Base-by-base conservation (phyloP, 2,329 filamentous ascomycete species). In the Calcarisporium arbuscula region DNA sequence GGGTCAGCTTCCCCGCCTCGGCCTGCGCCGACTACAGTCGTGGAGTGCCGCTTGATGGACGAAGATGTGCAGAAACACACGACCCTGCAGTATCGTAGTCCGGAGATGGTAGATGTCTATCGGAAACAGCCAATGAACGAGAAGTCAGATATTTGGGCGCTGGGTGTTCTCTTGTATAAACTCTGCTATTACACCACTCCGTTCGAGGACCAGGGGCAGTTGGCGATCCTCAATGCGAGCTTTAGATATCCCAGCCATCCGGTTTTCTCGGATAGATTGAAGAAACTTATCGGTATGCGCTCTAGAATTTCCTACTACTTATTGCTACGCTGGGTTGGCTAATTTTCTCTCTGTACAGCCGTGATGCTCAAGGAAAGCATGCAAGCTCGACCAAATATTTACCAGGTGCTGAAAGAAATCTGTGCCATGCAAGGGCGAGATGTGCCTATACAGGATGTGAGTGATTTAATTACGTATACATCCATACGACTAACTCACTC, bases 21-120 rank as follows among this genome's bases (percentile, higher is more conserved):
- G 43, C 80, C 88, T 10, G 88, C 92, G 27, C 89, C 92, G 10
- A 85, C 80, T 12, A 90, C 85, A 5, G 83, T 89, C 6, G 80
- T 81, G 25, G 92, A 98, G 61, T 95, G 90, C 46, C 80, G 90
- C 38, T 61, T 94, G 48, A 87, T 96, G 53, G 92, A 98, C 60
- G 92, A 98, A 55, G 92, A 98, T 60, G 82, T 98, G 10, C 92
- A 96, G 61, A 85, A 86, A 51, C 90, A 98, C 57, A 98, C 92
- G 1, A 98, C 92, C 1, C 73, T 98, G 62, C 92, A 98, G 59
- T 98, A 98, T 58, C 77, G 92, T 46, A 96, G 90, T 56, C 92
- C 92, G 6, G 92, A 98, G 63, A 98, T 98, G 92, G 82, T 98
- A 41, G 92, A 98, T 53, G 92, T 98, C 17, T 98, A 95, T 63